phyloP scores from a whole-genome alignment of 306 rosid genomes.

The Crotalaria pallida region DNA sequence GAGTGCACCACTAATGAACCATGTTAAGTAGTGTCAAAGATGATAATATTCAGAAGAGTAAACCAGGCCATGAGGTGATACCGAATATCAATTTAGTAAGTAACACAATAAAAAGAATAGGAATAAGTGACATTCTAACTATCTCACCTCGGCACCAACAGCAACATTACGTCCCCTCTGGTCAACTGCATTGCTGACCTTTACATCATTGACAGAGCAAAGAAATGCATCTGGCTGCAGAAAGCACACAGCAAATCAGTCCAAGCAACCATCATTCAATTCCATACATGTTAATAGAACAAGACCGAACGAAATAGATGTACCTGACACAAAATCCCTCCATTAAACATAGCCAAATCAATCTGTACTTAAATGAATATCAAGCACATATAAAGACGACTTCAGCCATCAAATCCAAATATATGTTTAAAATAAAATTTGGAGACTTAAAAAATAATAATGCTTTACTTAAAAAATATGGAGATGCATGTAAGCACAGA shows the following conservation, averaged over 20 bases:
- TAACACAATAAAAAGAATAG: not conserved
- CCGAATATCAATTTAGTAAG: not conserved
- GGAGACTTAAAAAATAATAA: not conserved
- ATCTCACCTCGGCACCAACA: constrained; percentile 79
- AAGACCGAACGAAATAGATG: not conserved
- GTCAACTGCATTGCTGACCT: constrained; percentile 70
- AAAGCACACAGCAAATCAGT: constrained; percentile 24
- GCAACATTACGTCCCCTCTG: constrained; percentile 79
- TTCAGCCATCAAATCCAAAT: not conserved
- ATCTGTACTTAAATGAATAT: constrained; percentile 46
- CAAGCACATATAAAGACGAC: not conserved
- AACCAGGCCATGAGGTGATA: not conserved
- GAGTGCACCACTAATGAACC: not conserved
- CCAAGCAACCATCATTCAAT: not conserved
- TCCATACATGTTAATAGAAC: not conserved
- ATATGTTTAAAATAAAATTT: constrained; percentile 13
- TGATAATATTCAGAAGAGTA: not conserved
- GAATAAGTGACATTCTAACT: not conserved
- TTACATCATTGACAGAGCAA: constrained; percentile 94
- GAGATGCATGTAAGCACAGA: constrained; percentile 34
- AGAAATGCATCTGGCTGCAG: constrained; percentile 96
- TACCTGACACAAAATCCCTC: constrained; percentile 98
- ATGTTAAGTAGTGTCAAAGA: not conserved
- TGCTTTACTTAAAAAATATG: not conserved
- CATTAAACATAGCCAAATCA: constrained; percentile 87